phyloP scores from a whole-genome alignment of 768 basidiomycete genomes.

The Clitopilus hobsonii region DNA sequence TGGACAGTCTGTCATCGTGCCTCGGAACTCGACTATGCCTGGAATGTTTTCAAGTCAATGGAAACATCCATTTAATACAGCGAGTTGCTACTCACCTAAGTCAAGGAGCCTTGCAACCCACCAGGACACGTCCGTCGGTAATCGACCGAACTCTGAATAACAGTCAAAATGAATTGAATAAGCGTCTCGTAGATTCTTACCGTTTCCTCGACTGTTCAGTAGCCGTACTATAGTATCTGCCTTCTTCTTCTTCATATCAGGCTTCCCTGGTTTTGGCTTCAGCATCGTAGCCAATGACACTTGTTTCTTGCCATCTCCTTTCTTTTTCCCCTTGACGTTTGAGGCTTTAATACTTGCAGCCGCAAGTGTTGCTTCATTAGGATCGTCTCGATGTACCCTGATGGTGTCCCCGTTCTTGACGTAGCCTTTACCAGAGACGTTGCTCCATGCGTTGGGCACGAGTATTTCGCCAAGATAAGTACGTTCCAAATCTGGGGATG shows the following conservation, averaged over 20 bases:
- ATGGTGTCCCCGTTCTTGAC: conserved; percentile 61
- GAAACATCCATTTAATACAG: neutral
- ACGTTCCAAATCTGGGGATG: conserved; percentile 17
- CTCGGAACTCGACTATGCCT: conserved; percentile 66
- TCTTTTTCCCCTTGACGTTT: conserved; percentile 30
- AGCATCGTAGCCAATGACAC: conserved; percentile 63
- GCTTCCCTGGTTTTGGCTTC: conserved; percentile 47
- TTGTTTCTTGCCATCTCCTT: conserved; percentile 53
- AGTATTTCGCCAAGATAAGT: conserved; percentile 66
- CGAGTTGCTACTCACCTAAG: conserved; percentile 37
- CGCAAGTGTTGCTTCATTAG: conserved; percentile 24
- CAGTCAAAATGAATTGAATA: neutral
- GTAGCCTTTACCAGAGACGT: conserved; percentile 68
- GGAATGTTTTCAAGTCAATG: neutral
- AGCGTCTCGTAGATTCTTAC: conserved; percentile 30
- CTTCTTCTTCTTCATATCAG: conserved; percentile 57
- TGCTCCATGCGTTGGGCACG: conserved; percentile 76
- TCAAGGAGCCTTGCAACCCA: conserved; percentile 79
- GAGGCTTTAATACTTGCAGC: conserved; percentile 20
- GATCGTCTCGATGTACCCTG: conserved; percentile 49
- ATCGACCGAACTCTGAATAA: conserved; percentile 65
- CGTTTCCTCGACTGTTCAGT: conserved; percentile 59
- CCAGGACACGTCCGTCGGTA: conserved; percentile 62
- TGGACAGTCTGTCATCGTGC: conserved; percentile 77
- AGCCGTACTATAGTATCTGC: conserved; percentile 63